Evolutionary conservation across 768 basidiomycete species (phyloP), one percentile per base, ranked within the genome.

Genomic region (Galerina marginata): DNA sequence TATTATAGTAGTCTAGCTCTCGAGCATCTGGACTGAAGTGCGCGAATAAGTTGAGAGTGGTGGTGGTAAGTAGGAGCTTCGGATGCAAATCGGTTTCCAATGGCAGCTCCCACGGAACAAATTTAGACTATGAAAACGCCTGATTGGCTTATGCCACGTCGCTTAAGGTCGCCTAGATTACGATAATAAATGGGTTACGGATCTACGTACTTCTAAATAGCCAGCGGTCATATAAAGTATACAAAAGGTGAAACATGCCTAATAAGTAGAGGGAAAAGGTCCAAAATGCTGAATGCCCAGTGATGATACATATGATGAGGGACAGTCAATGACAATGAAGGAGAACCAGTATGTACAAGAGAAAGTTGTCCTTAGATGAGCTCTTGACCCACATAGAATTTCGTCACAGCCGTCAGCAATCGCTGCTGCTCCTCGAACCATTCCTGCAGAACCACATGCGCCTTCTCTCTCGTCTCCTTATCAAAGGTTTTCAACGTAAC

Each of bases 401-500:
- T 69, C 60, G 71, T 74, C 16, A 79, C 74, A 45, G 65, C 72
- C 26, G 67, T 63, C 68, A 85, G 72, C 63, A 83, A 60, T 40
- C 74, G 68, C 55, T 73, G 67, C 72, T 82, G 77, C 68, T 81
- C 78, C 14, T 75, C 75, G 9, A 71, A 68, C 91, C 91, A 93
- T 67, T 71, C 75, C 72, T 84, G 79, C 46, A 92, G 79, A 63
- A 85, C 79, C 57, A 69, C 67, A 75, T 86, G 87, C 23, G 88
- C 85, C 53, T 74, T 73, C 62, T 77, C 81, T 69, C 92, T 81
- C 62, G 79, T 77, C 10, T 86, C 87, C 36, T 77, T 79, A 52
- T 85, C 74, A 46, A 97, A 83, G 40, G 75, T 82, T 78, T 96
- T 96, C 40, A 95, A 81, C 49, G 82, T 88, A 39, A 95, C 75